phyloP scores from a whole-genome alignment of 805 yeast species.

The Candida maltosa region DNA sequence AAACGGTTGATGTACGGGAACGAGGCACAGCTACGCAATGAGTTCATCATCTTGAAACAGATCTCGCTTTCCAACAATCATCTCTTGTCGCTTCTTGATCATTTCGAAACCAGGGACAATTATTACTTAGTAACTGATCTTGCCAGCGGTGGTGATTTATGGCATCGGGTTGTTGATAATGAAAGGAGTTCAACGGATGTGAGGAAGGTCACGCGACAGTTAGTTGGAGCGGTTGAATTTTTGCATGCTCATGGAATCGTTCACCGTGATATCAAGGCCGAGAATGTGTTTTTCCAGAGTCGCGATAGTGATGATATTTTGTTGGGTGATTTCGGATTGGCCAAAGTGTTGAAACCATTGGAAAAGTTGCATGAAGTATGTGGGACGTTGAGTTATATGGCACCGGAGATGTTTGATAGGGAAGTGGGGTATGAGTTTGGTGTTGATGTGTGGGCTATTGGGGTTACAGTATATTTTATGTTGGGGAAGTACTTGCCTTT shows the following conservation, averaged over 20 bases:
- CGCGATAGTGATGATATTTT: conserved; percentile 33
- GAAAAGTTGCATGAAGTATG: conserved; percentile 44
- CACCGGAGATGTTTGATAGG: conserved; percentile 60
- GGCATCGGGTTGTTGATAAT: conserved; percentile 48
- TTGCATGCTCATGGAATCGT: conserved; percentile 58
- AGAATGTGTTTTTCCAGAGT: conserved; percentile 53
- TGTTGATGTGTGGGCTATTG: conserved; percentile 76
- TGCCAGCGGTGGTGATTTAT: conserved; percentile 67
- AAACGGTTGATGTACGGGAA: conserved; percentile 51
- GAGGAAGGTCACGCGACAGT: conserved; percentile 44
- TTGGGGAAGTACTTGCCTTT: conserved; percentile 75
- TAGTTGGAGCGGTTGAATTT: conserved; percentile 54
- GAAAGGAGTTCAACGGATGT: conserved; percentile 42
- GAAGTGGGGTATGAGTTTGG: conserved; percentile 53
- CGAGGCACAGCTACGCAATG: conserved; percentile 54
- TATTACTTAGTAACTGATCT: conserved; percentile 61
- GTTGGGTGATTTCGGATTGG: conserved; percentile 65
- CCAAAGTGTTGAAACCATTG: conserved; percentile 39
- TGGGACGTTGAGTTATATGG: conserved; percentile 74
- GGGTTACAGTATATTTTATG: conserved; percentile 68
- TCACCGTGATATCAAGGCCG: conserved; percentile 74
- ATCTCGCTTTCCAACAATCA: conserved; percentile 50
- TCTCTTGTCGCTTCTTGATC: conserved; percentile 61
- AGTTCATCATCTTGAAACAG: conserved; percentile 52
- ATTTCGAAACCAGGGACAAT: conserved; percentile 62